Evolutionary conservation across 75 land plant genomes (phyloP).

Genomic region (Larix kaempferi): DNA sequence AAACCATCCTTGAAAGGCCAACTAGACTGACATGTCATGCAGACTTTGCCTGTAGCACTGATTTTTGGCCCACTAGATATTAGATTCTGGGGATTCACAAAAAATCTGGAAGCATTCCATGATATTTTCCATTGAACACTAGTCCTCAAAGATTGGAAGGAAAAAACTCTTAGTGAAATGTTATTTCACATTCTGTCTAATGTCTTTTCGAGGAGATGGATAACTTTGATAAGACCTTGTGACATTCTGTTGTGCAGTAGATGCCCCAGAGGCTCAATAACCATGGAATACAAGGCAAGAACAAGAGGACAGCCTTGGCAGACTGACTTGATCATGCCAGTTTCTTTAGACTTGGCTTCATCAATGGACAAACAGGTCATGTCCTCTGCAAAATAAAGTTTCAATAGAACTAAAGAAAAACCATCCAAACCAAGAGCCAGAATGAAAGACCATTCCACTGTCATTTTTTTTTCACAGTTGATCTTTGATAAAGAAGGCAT

Average conservation of each 20-base stretch:
- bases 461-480: no score
- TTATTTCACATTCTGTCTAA: not conserved
- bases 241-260: not conserved
- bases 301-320: not conserved
- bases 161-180: not conserved
- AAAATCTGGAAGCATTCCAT: no score
- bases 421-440: not conserved
- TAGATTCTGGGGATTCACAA: not conserved
- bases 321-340: not conserved
- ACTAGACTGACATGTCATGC: not conserved
- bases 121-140: not conserved
- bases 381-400: not conserved
- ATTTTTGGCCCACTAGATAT: not conserved
- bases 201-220: not conserved
- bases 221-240: not conserved
- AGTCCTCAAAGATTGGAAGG: not conserved
- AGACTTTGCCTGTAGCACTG: not conserved
- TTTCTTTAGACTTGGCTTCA: not conserved
- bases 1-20: not conserved
- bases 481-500: no score
- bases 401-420: not conserved
- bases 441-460: not conserved
- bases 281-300: not conserved
- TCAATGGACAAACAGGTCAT: not conserved
- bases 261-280: not conserved